Evolutionary conservation across 139 green algal species (phyloP), one percentile per base, ranked within the genome.

Genomic region (Axilococcus clingmanii): DNA sequence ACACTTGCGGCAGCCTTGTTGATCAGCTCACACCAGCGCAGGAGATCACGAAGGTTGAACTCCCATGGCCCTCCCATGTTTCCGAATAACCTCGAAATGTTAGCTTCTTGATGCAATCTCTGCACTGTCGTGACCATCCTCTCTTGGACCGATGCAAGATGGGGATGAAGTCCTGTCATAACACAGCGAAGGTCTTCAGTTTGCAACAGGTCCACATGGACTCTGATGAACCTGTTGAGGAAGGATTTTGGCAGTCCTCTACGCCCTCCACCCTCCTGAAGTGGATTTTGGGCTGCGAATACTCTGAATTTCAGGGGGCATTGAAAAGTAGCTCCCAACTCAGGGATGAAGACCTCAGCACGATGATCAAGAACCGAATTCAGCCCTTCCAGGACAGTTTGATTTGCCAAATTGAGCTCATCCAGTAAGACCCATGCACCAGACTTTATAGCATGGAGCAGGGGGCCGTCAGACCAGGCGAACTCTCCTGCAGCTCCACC

Each of bases 361-460:
- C 92, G 66, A 72, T 99, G 92, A 71, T 99, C 92, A 50, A 98
- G 81, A 45, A 94, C 53, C 0, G 87, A 80, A 50, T 99, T 99
- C 30, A 99, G 78, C 0, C 92, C 92, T 65, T 96, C 87, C 40
- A 99, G 69, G 29, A 99, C 82, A 44, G 68, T 73, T 66, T 96
- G 91, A 30, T 70, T 70, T 7, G 92, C 92, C 14, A 99, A 77
- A 65, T 99, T 99, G 17, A 99, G 78, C 76, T 99, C 92, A 57
- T 99, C 92, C n/a, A 99, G 79, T 43, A 99, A 79, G 22, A 98
- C 85, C 92, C 92, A 99, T 44, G 77, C 48, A 14, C 92, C 91
- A 1, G 61, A 43, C 43, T 83, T 81, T 14, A 99, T 62, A 1
- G 92, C 92, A 9, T 52, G 53, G 42, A 99, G 77, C 68, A 99